These are phyloP conservation scores for Annona squamosa DNA, from an alignment of 164 flowering plant genomes.

Conservation along the genomic window DNA sequence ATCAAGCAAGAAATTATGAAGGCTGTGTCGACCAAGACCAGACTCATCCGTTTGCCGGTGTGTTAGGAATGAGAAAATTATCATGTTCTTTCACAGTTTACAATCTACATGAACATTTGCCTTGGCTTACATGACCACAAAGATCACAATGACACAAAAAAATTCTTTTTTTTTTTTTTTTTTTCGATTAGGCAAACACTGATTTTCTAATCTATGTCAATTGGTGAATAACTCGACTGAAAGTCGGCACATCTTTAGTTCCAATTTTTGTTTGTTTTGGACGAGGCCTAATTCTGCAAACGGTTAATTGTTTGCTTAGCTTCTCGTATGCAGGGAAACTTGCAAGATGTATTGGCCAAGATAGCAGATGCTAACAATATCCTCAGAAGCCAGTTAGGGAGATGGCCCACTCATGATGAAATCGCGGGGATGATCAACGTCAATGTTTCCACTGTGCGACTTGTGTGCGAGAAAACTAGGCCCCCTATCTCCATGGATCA, in stretches of 20 bases:
- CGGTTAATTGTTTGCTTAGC: conserved; percentile 44
- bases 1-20: conserved; percentile 54
- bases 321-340: conserved; percentile 52
- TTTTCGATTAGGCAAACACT: neutral
- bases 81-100: neutral
- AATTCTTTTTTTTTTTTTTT: neutral
- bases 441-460: conserved; percentile 26
- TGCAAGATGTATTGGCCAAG: conserved; percentile 35
- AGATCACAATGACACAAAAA: neutral
- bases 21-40: conserved; percentile 44
- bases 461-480: conserved; percentile 32
- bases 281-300: conserved; percentile 6
- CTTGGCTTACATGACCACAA: too few relatives aligned
- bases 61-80: neutral
- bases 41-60: conserved; percentile 57
- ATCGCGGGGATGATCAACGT: conserved; percentile 32
- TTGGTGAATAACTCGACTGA: too few relatives aligned
- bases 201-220: too few relatives aligned
- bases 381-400: conserved; percentile 28
- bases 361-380: conserved; percentile 40
- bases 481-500: conserved; percentile 45
- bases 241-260: neutral
- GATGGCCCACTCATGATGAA: conserved; percentile 38
- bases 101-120: neutral
- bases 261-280: neutral